Base-by-base conservation (phyloP, 2,329 filamentous ascomycete genomes). In the Ceratocystis variospora region DNA sequence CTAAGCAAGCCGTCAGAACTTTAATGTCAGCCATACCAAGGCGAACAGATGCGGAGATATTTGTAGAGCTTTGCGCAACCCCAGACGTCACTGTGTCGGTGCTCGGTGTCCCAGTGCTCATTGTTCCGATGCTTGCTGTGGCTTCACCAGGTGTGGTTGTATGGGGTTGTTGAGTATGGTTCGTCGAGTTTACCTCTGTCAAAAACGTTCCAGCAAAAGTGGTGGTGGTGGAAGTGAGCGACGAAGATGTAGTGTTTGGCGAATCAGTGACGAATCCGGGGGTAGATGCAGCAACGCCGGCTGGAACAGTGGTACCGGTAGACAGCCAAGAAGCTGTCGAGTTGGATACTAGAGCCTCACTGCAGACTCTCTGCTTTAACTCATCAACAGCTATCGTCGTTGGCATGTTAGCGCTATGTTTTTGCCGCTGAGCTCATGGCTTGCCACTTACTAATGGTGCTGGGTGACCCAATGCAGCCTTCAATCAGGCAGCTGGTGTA, bases 401-500 rank as follows among this genome's bases (percentile, higher is more conserved):
- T 41, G n/a, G 25, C 19, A 59, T n/a, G 33, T 65, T 12, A 65
- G 50, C n/a, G 19, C 1, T 22, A 53, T 55, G 17, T 22, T 37
- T 41, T 12, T 12, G 3, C 10, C 7, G n/a, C 12, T 50, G 25
- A 17, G 22, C 15, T 3, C 10, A 31, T 25, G n/a, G 1, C 10
- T 4, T 19, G 44, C 46, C 37, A 63, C 64, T 61, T 57, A 68
- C 67, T 64, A 15, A 68, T 44, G 25, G 46, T 33, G 37, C 33
- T 53, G 15, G 28, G 37, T 12, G 59, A 55, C 25, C 66, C 66
- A 8, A 63, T 33, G 33, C 69, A 70, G 28, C 66, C 64, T 62
- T 70, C 68, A 53, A 69, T 67, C 45, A 69, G 45, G 50, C 68
- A 70, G n/a, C 45, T 67, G n/a, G 59, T 63, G 41, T 67, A 66